phyloP scores from a whole-genome alignment of 768 basidiomycete species.

The Guyanaporus albipodus region DNA sequence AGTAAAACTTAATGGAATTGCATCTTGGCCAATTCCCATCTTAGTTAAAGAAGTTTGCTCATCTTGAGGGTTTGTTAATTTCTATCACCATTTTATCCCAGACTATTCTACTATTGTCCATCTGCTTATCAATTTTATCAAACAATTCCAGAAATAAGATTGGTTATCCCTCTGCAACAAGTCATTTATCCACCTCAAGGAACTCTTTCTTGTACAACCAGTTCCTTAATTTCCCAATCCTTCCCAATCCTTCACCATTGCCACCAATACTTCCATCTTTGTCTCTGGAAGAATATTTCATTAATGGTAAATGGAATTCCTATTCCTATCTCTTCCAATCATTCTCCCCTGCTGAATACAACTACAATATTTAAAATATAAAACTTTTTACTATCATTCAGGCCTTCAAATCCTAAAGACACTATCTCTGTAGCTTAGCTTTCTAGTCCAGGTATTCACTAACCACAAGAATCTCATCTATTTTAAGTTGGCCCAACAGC shows the following conservation, averaged over 20 bases:
- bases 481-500: no score
- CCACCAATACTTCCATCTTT: neutral
- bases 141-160: neutral
- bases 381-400: neutral
- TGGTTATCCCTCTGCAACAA: neutral
- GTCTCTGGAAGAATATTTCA: neutral
- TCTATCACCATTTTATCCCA: neutral
- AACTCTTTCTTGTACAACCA: neutral
- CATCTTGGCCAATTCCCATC: neutral
- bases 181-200: neutral
- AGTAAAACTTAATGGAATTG: neutral
- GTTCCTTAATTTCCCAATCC: neutral
- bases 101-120: neutral
- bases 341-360: no score
- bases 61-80: neutral
- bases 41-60: neutral
- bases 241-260: neutral
- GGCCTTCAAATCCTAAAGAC: slow-evolving; percentile 9
- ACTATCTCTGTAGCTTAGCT: slow-evolving; percentile 13
- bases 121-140: neutral
- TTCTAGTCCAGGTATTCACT: neutral
- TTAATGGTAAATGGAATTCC: neutral
- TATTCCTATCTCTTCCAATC: neutral
- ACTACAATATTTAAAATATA: no score
- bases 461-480: no score